Conservation (phyloP, 1,284 basidiomycete genomes). For the Hypsizygus ulmarius region DNA sequence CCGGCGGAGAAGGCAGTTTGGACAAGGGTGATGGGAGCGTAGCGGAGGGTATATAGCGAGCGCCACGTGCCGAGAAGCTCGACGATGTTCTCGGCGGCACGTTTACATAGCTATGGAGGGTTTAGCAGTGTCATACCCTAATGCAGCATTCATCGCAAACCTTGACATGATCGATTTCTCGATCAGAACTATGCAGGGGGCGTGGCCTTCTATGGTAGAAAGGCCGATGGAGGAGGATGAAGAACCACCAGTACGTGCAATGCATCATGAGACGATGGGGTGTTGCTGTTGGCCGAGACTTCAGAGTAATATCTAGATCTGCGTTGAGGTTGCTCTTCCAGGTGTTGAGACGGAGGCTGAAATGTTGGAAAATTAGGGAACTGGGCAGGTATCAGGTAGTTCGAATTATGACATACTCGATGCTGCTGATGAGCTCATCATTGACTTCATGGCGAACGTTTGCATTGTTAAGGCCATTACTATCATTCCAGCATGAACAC, state of each 20-base stretch:
- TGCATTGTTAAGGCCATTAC: constrained; percentile 42
- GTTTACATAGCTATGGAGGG: constrained; percentile 51
- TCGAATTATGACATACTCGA: constrained; percentile 45
- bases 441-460: constrained; percentile 38
- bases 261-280: constrained; percentile 67
- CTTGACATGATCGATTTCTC: constrained; percentile 51
- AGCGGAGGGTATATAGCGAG: constrained; percentile 56
- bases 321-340: constrained; percentile 58
- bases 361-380: neutral
- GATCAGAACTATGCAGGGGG: constrained; percentile 36
- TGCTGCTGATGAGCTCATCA: constrained; percentile 48
- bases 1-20: constrained; percentile 67
- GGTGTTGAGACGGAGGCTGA: constrained; percentile 54
- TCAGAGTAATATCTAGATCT: constrained; percentile 52
- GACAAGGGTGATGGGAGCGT: constrained; percentile 58
- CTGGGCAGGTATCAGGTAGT: neutral
- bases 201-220: constrained; percentile 53
- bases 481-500: constrained; percentile 18
- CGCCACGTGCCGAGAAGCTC: constrained; percentile 56
- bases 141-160: constrained; percentile 24
- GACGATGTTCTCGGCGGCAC: constrained; percentile 65
- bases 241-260: constrained; percentile 60
- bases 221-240: constrained; percentile 63
- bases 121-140: neutral
- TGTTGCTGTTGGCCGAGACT: constrained; percentile 46